phyloP scores from a whole-genome alignment of 2,329 filamentous ascomycete genomes.

The Epichloe scottii region DNA sequence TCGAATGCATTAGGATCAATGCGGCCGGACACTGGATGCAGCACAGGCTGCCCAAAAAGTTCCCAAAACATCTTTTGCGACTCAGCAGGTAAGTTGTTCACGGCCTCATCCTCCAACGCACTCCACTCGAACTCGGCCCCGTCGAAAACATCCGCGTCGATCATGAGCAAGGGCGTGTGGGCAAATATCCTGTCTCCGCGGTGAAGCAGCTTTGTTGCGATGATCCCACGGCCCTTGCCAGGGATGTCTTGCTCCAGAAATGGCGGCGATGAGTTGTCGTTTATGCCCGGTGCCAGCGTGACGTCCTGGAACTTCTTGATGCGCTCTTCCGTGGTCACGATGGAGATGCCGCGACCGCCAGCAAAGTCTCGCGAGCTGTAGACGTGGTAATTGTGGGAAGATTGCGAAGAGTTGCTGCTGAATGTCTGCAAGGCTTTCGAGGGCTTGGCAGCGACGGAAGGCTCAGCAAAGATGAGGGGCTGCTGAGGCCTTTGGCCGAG shows the following conservation, averaged over 20 bases:
- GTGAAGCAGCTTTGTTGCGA: slow-evolving; percentile 13
- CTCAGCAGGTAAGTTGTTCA: slow-evolving; percentile 2
- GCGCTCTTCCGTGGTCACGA: slow-evolving; percentile 23
- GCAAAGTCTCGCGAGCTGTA: slow-evolving; percentile 24
- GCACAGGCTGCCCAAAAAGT: slow-evolving; percentile 1
- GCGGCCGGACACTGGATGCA: slow-evolving; percentile 3
- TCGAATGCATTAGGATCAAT: slow-evolving; percentile 9
- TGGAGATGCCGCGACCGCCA: slow-evolving; percentile 23
- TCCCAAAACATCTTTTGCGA: slow-evolving; percentile 5
- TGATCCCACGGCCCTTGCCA: slow-evolving; percentile 13
- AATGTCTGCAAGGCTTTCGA: not conserved
- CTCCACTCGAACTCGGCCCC: not conserved
- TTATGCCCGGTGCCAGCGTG: slow-evolving; percentile 15
- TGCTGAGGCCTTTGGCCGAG: not conserved
- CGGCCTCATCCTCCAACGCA: slow-evolving; percentile 2
- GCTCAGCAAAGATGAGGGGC: not conserved
- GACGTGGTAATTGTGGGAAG: slow-evolving; percentile 26
- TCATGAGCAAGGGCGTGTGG: slow-evolving; percentile 7
- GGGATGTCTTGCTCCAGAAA: slow-evolving; percentile 13
- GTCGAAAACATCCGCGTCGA: slow-evolving; percentile 3
- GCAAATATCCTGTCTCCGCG: slow-evolving; percentile 11
- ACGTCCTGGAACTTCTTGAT: slow-evolving; percentile 13
- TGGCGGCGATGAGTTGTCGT: slow-evolving; percentile 5
- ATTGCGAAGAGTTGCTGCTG: not conserved
- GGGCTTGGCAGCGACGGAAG: not conserved